phyloP scores from a whole-genome alignment of 768 basidiomycete genomes.

The Chalciporus chontae region DNA sequence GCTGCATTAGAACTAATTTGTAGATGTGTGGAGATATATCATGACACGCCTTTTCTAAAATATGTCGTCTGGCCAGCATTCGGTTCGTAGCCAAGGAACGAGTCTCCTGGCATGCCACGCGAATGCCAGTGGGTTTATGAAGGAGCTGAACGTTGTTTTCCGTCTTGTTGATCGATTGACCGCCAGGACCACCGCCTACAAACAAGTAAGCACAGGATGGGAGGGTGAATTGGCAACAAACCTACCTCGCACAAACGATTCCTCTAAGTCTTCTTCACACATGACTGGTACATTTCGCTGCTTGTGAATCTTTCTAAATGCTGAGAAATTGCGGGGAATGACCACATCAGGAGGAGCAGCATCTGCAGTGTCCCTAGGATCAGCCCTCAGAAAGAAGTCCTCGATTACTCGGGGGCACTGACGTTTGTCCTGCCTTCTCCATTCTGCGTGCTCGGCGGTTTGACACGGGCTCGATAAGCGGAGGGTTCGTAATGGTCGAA shows the following conservation, averaged over 20 bases:
- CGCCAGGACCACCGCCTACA: conserved; percentile 86
- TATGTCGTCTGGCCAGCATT: conserved; percentile 64
- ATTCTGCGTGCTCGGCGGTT: conserved; percentile 45
- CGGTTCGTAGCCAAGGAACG: conserved; percentile 80
- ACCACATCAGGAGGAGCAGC: conserved; percentile 29
- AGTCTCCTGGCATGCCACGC: conserved; percentile 86
- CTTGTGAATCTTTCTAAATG: conserved; percentile 66
- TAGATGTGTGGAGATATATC: conserved; percentile 17
- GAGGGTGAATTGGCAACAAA: conserved; percentile 7
- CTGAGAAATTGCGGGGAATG: conserved; percentile 53
- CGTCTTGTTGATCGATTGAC: conserved; percentile 97
- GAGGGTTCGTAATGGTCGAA: conserved; percentile 65
- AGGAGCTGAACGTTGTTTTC: conserved; percentile 86
- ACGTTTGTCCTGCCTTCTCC: conserved; percentile 36
- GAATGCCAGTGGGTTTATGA: conserved; percentile 84
- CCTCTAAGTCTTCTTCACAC: conserved; percentile 78
- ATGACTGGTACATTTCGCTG: conserved; percentile 63
- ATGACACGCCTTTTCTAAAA: conserved; percentile 72
- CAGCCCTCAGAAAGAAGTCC: conserved; percentile 28
- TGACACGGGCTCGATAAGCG: conserved; percentile 36
- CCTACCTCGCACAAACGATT: conserved; percentile 81
- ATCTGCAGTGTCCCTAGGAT: conserved; percentile 27
- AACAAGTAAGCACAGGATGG: conserved; percentile 7
- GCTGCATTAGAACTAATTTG: conserved; percentile 17
- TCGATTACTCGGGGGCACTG: conserved; percentile 23